A percentile compares a stretch with the other conserved stretches of the same genome.
phyloP scores from a whole-genome alignment of 169 alveolate genomes.

The Cyclospora cayetanensis region DNA sequence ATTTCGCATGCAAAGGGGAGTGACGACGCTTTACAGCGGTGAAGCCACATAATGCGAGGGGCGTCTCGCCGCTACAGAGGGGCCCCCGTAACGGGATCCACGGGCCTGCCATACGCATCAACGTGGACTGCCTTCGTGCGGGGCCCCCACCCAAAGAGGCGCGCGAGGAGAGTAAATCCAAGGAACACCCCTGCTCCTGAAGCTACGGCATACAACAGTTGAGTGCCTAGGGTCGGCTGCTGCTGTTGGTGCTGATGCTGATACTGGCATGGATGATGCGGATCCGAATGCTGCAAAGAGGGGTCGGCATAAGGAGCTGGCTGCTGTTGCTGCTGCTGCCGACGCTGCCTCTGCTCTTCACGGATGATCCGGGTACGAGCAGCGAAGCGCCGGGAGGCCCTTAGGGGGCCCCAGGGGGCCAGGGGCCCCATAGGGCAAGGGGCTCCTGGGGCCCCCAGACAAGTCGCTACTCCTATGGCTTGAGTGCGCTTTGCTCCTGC shows the following conservation, averaged over 20 bases:
- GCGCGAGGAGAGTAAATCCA: neutral
- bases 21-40: no score
- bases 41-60: no score
- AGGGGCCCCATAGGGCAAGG: no score
- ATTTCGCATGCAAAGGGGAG: no score
- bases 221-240: neutral
- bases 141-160: neutral
- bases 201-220: neutral
- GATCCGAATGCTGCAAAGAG: neutral
- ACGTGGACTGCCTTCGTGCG: neutral
- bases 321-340: conserved; percentile 23
- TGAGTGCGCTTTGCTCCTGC: no score
- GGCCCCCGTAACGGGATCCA: no score
- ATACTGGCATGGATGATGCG: neutral
- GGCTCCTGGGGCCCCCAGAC: neutral
- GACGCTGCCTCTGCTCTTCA: conserved; percentile 2
- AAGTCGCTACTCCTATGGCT: no score
- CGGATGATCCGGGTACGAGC: neutral
- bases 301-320: neutral
- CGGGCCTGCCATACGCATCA: neutral
- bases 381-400: neutral
- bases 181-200: neutral
- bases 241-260: conserved; percentile 14
- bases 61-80: no score
- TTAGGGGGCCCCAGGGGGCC: neutral